Evolutionary conservation across 805 yeast species (phyloP), one percentile per base, ranked within the genome.

Genomic region (Candida coquimbonensis): DNA sequence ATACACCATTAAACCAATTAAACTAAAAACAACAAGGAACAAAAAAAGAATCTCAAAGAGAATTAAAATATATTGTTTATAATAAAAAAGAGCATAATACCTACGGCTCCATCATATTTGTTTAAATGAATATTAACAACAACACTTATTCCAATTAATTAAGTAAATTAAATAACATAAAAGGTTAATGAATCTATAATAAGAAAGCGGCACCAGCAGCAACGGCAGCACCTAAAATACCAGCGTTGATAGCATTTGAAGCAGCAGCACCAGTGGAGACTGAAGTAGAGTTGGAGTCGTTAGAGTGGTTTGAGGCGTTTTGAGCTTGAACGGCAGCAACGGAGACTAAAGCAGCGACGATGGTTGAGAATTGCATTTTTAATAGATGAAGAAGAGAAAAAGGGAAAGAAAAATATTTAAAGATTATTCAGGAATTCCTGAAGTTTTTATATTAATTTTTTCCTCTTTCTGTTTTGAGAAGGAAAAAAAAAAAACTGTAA

Each of bases 221-320:
- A 57, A 84, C 86, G 65, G 82, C 87, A 60, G 86, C 89, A 77
- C 88, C 90, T 61, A 82, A 70, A 64, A 80, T 78, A 71, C 85
- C 82, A 64, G 87, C 84, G 70, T 81, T 80, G 64, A 75, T 72
- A 53, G 77, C 74, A 67, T 70, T 72, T 56, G 74, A 66, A 53
- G 67, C 72, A 60, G 77, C 81, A 58, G 72, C 75, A 57, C 66
- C 67, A 52, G 72, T 65, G 38, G 83, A 68, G 50, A 62, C 63
- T 65, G 70, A 69, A 54, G 78, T 47, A 52, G 67, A 66, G 55
- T 77, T 48, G 54, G 69, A 61, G 55, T 64, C 62, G 64, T 68
- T 68, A 48, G 78, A 60, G 54, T 63, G 60, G 69, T 68, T 69
- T 36, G 61, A 46, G 21, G 56, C 27, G 74, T 70, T 72, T 53